A percentile compares a stretch with the other conserved stretches of the same genome.
phyloP scores from a whole-genome alignment of 192 early-diverging fungal species.

The Coemansia sp. region DNA sequence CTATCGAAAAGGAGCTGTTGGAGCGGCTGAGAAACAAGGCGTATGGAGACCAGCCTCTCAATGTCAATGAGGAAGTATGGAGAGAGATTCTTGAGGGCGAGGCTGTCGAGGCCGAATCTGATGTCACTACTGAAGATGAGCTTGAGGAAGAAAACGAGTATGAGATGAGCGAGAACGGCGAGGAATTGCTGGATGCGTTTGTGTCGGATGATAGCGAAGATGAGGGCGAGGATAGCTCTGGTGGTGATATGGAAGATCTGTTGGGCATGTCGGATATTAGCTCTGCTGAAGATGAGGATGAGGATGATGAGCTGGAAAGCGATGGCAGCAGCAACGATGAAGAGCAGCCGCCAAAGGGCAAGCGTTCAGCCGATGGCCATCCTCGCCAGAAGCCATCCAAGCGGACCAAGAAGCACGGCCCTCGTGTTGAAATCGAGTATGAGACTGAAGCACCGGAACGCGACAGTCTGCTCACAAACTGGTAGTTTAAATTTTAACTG shows the following conservation, averaged over 20 bases:
- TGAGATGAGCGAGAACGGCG: constrained; percentile 54
- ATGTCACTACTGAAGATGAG: constrained; percentile 69
- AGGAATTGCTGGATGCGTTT: constrained; percentile 57
- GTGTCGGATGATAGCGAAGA: constrained; percentile 48
- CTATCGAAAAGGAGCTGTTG: constrained; percentile 95
- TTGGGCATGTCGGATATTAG: constrained; percentile 55
- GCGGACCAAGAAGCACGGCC: constrained; percentile 47
- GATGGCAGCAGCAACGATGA: constrained; percentile 57
- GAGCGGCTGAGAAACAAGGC: constrained; percentile 88
- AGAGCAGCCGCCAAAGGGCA: constrained; percentile 44
- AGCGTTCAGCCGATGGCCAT: constrained; percentile 31
- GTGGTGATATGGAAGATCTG: constrained; percentile 50
- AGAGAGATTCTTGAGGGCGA: constrained; percentile 80
- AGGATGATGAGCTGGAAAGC: constrained; percentile 52
- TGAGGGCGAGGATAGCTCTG: constrained; percentile 10
- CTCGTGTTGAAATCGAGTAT: constrained; percentile 60
- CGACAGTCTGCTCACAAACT: constrained; percentile 44
- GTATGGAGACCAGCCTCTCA: constrained; percentile 95
- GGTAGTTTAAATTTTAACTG: constrained; percentile 12
- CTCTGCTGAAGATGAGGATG: constrained; percentile 65
- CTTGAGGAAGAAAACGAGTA: constrained; percentile 55
- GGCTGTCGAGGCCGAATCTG: constrained; percentile 63
- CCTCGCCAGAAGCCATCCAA: constrained; percentile 38
- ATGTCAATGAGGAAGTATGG: constrained; percentile 89
- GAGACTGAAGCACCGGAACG: constrained; percentile 47